Base-by-base conservation (phyloP, 1,139 yeast species). In the Kodamaea fungicola region DNA sequence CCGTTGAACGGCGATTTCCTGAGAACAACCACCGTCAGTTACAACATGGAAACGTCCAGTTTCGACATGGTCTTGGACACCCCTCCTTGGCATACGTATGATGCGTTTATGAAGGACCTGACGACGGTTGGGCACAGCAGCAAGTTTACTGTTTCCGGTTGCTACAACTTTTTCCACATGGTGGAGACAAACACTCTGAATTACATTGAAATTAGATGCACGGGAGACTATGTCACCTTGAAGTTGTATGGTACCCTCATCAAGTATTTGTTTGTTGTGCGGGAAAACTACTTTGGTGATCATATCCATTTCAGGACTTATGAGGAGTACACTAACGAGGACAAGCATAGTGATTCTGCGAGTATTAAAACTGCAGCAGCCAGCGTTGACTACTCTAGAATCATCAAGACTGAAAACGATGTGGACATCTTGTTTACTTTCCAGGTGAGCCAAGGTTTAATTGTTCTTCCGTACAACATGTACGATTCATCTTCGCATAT, bases 211-310 rank as follows among this genome's bases (percentile, higher is more conserved):
- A 68, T 92, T 13, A 74, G 80, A 28, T 75, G 87, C 45, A 56
- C 67, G 2, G 87, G 94, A 22, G 80, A 78, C 21, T 74, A 79
- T 37, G 78, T 89, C 1, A 78, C 87, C 1, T 55, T 92, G 30
- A 74, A 83, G 38, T 76, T 83, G 38, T 86, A 85, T 54, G 98
- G 98, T 0, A 84, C 80, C 55, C 71, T 88, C 7, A 69, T 88
- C 7, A 77, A 83, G 45, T 88, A 86, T 54, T 64, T 90, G 29
- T 77, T 89, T 66, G 74, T 79, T n/a, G 69, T 92, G 35, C 74
- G 85, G 33, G 96, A 86, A 52, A 92, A 92, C 52, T 90, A 90
- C 55, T 85, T 92, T 59, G 98, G 97, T 4, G 95, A 87, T 37
- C 71, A 75, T 44, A 72, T 78, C n/a, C 89, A 83, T 49, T 92